Conservation (phyloP, 2,329 filamentous ascomycete species). For the Lachnellula hyalina region DNA sequence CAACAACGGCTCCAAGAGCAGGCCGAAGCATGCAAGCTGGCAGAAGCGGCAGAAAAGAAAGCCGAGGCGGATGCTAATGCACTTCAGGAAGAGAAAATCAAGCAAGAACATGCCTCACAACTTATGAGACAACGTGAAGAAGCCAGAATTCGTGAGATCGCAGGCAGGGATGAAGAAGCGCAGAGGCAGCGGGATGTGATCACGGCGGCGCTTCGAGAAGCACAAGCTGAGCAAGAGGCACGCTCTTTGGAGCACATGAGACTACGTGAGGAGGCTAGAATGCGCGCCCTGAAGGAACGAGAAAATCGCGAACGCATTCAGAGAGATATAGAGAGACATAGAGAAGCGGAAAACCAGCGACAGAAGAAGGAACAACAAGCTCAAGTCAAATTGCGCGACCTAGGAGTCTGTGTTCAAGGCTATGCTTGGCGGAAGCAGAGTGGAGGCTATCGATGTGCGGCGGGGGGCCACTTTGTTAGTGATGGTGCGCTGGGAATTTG, state of each 20-base stretch:
- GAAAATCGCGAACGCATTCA: slow-evolving; percentile 24
- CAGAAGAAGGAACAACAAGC: slow-evolving; percentile 35
- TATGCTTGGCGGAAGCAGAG: slow-evolving; percentile 57
- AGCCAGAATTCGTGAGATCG: slow-evolving; percentile 2
- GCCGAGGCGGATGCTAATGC: background rate
- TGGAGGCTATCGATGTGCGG: slow-evolving; percentile 57
- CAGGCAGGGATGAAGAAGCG: slow-evolving; percentile 20
- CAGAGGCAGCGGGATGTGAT: background rate
- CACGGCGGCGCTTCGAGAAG: slow-evolving; percentile 20
- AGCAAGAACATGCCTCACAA: too few species aligned
- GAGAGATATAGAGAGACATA: slow-evolving; percentile 32
- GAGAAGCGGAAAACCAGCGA: slow-evolving; percentile 36
- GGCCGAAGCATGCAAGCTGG: background rate
- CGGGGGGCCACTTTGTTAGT: slow-evolving; percentile 51
- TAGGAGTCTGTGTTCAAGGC: slow-evolving; percentile 53
- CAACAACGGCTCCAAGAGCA: slow-evolving; percentile 24
- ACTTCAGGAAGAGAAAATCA: too few species aligned
- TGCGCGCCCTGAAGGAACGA: slow-evolving; percentile 27
- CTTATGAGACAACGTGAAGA: too few species aligned
- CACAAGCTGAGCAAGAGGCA: slow-evolving; percentile 13
- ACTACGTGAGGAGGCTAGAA: slow-evolving; percentile 25
- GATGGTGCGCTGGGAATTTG: slow-evolving; percentile 24
- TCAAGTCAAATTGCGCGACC: slow-evolving; percentile 43
- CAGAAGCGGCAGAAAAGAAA: background rate
- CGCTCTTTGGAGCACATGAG: slow-evolving; percentile 13